Percentiles rank a stretch among this genome's conserved stretches.
Conservation (phyloP, 345 rosid genomes). For the Trapa incisa region DNA sequence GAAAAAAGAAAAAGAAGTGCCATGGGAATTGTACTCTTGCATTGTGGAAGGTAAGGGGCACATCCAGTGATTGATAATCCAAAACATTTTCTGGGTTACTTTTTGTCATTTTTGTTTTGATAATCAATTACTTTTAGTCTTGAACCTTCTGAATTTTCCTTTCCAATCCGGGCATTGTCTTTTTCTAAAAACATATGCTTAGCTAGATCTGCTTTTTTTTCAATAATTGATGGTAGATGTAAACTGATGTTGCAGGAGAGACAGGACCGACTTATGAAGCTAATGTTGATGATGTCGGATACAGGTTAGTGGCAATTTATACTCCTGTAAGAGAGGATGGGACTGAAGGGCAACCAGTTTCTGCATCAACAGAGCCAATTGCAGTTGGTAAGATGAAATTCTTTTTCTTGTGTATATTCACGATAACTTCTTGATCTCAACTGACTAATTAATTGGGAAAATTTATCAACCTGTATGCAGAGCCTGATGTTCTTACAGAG, state of each 20-base stretch:
- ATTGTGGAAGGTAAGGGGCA: too few relatives aligned
- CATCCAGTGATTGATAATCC: neutral
- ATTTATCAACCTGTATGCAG: slow-evolving; percentile 25
- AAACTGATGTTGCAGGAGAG: slow-evolving; percentile 54
- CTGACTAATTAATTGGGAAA: too few relatives aligned
- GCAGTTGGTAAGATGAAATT: slow-evolving; percentile 55
- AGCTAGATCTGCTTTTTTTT: neutral
- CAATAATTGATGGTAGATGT: slow-evolving; percentile 5
- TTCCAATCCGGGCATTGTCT: too few relatives aligned
- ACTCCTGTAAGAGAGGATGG: slow-evolving; percentile 90
- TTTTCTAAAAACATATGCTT: too few relatives aligned
- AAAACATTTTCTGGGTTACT: neutral
- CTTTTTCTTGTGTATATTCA: neutral
- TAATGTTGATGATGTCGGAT: slow-evolving; percentile 98
- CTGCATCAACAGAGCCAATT: slow-evolving; percentile 89
- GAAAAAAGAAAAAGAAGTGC: too few relatives aligned
- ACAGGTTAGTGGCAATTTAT: slow-evolving; percentile 77
- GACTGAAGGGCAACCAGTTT: slow-evolving; percentile 86
- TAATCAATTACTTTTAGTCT: too few relatives aligned
- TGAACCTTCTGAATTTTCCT: too few relatives aligned
- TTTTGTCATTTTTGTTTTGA: too few relatives aligned
- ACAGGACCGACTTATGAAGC: slow-evolving; percentile 90
- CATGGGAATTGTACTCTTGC: too few relatives aligned
- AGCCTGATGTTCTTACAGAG: slow-evolving; percentile 83
- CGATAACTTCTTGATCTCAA: neutral